phyloP scores from a whole-genome alignment of 805 yeast species.

The Suhomyces tanzawaensis region DNA sequence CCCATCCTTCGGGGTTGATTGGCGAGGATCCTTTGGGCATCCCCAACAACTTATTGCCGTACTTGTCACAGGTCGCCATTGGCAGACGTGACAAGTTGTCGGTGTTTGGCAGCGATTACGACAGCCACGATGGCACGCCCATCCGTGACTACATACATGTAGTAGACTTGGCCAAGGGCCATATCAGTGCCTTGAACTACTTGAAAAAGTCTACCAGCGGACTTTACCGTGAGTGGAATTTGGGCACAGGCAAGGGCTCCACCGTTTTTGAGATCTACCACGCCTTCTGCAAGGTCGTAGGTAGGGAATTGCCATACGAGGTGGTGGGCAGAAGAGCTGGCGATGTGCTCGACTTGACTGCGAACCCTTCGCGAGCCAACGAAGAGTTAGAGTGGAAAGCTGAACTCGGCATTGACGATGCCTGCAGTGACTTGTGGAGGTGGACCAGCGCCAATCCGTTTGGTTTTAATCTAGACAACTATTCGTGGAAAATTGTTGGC shows the following conservation, averaged over 20 bases:
- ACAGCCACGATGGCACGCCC: conserved; percentile 75
- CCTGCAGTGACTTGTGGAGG: conserved; percentile 73
- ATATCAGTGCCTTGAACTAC: conserved; percentile 65
- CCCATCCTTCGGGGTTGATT: conserved; percentile 75
- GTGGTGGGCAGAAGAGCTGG: conserved; percentile 70
- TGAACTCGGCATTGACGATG: conserved; percentile 51
- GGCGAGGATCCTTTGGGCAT: conserved; percentile 81
- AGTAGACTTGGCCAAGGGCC: conserved; percentile 76
- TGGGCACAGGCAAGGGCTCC: conserved; percentile 79
- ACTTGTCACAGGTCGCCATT: conserved; percentile 72
- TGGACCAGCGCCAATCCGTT: conserved; percentile 71
- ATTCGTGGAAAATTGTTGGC: conserved; percentile 31
- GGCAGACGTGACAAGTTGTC: conserved; percentile 63
- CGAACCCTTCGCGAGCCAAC: conserved; percentile 66
- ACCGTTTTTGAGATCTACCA: conserved; percentile 70
- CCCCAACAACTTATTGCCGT: conserved; percentile 76
- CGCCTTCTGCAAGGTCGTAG: conserved; percentile 65
- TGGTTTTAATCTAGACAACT: conserved; percentile 46
- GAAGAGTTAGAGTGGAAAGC: conserved; percentile 66
- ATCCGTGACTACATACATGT: conserved; percentile 82
- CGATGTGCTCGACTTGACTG: conserved; percentile 74
- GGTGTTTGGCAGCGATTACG: conserved; percentile 74
- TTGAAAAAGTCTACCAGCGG: conserved; percentile 35
- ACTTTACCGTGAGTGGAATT: conserved; percentile 73
- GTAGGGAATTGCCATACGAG: conserved; percentile 60